phyloP scores from a whole-genome alignment of 106 monocot species.

The Platanthera zijinensis region DNA sequence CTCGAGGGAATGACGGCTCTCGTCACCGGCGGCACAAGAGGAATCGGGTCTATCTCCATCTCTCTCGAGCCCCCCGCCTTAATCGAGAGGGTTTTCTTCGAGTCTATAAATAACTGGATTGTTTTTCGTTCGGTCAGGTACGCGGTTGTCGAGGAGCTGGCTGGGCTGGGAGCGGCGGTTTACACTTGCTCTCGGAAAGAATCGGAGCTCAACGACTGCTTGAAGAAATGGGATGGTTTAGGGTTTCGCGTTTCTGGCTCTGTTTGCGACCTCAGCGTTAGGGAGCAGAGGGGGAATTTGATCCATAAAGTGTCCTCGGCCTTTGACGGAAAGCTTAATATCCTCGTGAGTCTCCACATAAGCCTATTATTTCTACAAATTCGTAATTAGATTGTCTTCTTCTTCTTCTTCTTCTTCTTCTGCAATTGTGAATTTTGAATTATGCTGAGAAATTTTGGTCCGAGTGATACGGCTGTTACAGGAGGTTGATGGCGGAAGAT shows the following conservation, averaged over 20 bases:
- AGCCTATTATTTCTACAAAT: background rate
- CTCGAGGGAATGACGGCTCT: conserved; percentile 12
- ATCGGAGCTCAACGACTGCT: conserved; percentile 33
- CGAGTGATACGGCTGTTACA: too few relatives aligned
- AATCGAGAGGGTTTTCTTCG: too few relatives aligned
- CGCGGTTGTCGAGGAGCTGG: conserved; percentile 58
- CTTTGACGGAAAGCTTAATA: conserved; percentile 60
- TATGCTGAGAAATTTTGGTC: too few relatives aligned
- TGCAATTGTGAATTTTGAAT: too few relatives aligned
- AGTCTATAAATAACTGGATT: background rate
- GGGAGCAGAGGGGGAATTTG: conserved; percentile 35
- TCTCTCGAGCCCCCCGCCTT: background rate
- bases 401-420: too few relatives aligned
- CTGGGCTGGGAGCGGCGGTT: conserved; percentile 38
- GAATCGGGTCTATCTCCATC: conserved; percentile 7
- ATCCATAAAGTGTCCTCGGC: conserved; percentile 18
- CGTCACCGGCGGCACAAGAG: conserved; percentile 13
- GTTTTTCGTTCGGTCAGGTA: conserved; percentile 12
- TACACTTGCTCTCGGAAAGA: conserved; percentile 65
- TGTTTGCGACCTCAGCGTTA: conserved; percentile 41
- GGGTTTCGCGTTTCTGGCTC: conserved; percentile 40
- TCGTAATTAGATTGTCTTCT: too few relatives aligned
- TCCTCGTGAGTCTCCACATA: conserved; percentile 26
- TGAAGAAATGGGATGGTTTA: conserved; percentile 30
- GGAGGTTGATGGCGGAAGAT: too few relatives aligned